Evolutionary conservation across 2,329 filamentous ascomycete genomes (phyloP), one percentile per base, ranked within the genome.

Genomic region (Pestalotiopsis sp.): DNA sequence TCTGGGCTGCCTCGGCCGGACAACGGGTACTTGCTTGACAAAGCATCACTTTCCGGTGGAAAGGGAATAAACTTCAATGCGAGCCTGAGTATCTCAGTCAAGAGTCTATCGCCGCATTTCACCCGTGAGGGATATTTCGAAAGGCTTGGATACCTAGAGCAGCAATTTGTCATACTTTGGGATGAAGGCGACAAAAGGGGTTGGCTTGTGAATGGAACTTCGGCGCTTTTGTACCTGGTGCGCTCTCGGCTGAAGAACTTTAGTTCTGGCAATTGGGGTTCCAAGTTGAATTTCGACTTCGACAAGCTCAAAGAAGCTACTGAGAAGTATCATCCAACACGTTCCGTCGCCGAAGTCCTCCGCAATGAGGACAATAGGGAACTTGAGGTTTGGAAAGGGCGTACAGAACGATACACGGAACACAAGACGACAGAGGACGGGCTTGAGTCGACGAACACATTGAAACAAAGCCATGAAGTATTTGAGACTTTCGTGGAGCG

Each of bases 151-250:
- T 78, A 73, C 73, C 71, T 80, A 14, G 67, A 70, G 0, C 68
- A 73, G 6, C 77, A 75, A 22, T 76, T 70, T 38, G 69, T 79
- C 0, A 56, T 79, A 6, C 66, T 80, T 1, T 81, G 74, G 71
- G 80, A 81, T 59, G 75, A 72, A n/a, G 70, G 64, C 22, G 76
- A 78, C 5, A 75, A 75, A 52, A 72, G 76, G 44, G 78, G 73
- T 1, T 81, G 78, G 78, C 66, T 81, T 1, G 70, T 79, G 0
- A 76, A 81, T 65, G 80, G 79, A 13, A 70, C 73, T 3, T 77
- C 73, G 67, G 78, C 77, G 4, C 65, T 82, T 24, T 73, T 82
- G 4, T 79, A 82, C 66, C 73, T 82, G 2, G 68, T 81, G 10
- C 70, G 75, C 1, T 72, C 76, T 6, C 76, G 75, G 2, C 52